Percentiles rank a stretch among this genome's conserved stretches.
These are phyloP conservation scores for Aspergillus brasiliensis DNA, from an alignment of 2,329 filamentous ascomycete genomes.

Conservation along the genomic window DNA sequence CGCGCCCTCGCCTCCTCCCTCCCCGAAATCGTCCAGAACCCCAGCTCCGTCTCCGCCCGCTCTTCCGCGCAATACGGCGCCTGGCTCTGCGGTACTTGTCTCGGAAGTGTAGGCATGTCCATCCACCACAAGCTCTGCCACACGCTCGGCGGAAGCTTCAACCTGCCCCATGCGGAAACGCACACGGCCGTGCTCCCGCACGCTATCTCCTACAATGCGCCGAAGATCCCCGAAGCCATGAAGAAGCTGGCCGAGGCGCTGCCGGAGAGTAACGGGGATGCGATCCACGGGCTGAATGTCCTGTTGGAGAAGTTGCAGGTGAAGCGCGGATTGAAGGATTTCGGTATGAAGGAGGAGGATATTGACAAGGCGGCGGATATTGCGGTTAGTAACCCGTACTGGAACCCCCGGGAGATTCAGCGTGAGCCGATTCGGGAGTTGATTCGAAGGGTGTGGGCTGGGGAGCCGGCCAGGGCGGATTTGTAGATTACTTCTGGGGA, in stretches of 20 bases:
- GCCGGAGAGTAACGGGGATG: conserved; percentile 61
- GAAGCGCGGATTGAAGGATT: conserved; percentile 55
- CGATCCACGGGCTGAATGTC: conserved; percentile 59
- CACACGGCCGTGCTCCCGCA: conserved; percentile 66
- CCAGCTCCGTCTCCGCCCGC: conserved; percentile 50
- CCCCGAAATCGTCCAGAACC: conserved; percentile 54
- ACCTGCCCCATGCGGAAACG: conserved; percentile 66
- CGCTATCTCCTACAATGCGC: conserved; percentile 64
- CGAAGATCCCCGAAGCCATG: conserved; percentile 56
- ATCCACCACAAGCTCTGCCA: conserved; percentile 71
- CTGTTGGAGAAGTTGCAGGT: conserved; percentile 58
- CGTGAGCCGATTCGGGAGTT: conserved; percentile 56
- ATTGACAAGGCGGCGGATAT: conserved; percentile 63
- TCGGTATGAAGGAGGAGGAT: conserved; percentile 62
- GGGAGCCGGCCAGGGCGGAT: conserved; percentile 58
- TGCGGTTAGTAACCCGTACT: conserved; percentile 60
- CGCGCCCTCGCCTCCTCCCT: conserved; percentile 57
- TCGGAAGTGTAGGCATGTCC: conserved; percentile 63
- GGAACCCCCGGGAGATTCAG: conserved; percentile 61
- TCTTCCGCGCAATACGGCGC: conserved; percentile 62
- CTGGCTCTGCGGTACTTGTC: conserved; percentile 64
- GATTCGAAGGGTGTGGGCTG: conserved; percentile 63
- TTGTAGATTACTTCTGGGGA: conserved; percentile 39
- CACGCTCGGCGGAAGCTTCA: conserved; percentile 64
- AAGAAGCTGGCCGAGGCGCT: conserved; percentile 55